A percentile compares a stretch with the other conserved stretches of the same genome.
These are phyloP conservation scores for Blastomyces parvus DNA, from an alignment of 2,329 filamentous ascomycete genomes.

Conservation along the genomic window DNA sequence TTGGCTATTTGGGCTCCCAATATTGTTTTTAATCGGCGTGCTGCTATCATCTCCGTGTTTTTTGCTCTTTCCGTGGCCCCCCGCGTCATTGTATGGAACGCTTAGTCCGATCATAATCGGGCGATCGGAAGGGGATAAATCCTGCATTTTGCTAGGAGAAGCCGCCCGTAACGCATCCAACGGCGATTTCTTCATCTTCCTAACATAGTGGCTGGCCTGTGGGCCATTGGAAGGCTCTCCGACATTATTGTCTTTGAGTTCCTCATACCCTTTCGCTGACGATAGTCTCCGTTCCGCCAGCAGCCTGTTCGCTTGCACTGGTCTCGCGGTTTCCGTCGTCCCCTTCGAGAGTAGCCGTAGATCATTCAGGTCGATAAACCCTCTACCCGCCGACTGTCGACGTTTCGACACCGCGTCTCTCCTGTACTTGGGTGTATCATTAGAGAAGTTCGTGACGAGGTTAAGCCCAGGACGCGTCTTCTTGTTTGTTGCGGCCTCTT, in stretches of 20 bases:
- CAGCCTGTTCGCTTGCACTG: conserved; percentile 17
- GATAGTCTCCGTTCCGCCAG: conserved; percentile 17
- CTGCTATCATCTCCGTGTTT: conserved; percentile 21
- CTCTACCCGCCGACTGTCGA: conserved; percentile 4
- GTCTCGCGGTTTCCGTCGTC: conserved; percentile 22
- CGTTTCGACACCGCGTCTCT: conserved; percentile 6
- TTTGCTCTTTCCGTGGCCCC: not conserved
- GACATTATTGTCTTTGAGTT: conserved; percentile 17
- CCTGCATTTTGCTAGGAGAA: conserved; percentile 23
- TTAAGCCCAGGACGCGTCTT: conserved; percentile 33
- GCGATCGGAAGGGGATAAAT: conserved; percentile 37
- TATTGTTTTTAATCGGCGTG: conserved; percentile 8
- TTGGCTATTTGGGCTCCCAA: conserved; percentile 19
- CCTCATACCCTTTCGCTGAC: conserved; percentile 17
- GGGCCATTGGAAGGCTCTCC: conserved; percentile 7
- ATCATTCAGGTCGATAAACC: conserved; percentile 31
- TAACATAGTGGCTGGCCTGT: conserved; percentile 7
- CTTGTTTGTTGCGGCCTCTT: conserved; percentile 20
- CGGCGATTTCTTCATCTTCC: conserved; percentile 10
- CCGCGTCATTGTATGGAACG: conserved; percentile 26
- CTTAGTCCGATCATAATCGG: conserved; percentile 40
- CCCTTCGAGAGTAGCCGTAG: conserved; percentile 28
- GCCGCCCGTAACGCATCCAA: conserved; percentile 10
- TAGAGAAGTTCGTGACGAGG: conserved; percentile 35
- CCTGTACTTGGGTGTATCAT: conserved; percentile 13